Conservation (phyloP, 192 early-diverging fungal species). For the Pilobolus umbonatus region DNA sequence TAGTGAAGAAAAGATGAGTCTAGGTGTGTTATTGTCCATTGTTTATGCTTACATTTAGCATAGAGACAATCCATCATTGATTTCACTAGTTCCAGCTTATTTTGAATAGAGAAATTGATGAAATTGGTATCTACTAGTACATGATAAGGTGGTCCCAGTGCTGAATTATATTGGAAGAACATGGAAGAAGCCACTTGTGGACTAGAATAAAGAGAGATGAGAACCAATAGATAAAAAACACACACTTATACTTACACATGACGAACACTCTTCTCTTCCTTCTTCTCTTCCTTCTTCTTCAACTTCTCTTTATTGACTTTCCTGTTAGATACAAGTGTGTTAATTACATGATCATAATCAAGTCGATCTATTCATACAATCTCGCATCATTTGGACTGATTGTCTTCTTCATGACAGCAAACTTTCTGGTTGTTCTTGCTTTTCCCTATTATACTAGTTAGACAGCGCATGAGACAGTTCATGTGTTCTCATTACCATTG, state of each 20-base stretch:
- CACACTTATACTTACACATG: conserved; percentile 59
- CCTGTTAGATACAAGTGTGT: conserved; percentile 2
- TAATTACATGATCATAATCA: conserved; percentile 23
- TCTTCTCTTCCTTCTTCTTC: conserved; percentile 61
- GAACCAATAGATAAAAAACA: not conserved
- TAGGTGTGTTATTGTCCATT: not conserved
- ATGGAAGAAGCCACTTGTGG: conserved; percentile 87
- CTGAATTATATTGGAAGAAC: conserved; percentile 97
- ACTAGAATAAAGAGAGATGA: conserved; percentile 31
- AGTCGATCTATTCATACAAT: conserved; percentile 74
- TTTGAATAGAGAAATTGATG: conserved; percentile 99
- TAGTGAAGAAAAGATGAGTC: conserved; percentile 11
- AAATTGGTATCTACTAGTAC: conserved; percentile 98
- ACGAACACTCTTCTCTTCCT: conserved; percentile 63
- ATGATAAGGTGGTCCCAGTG: conserved; percentile 94
- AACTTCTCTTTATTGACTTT: conserved; percentile 60
- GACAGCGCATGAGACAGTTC: no score
- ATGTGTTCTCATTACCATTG: no score
- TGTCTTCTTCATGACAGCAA: conserved; percentile 91
- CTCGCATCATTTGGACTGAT: conserved; percentile 87
- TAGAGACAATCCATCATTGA: conserved; percentile 99
- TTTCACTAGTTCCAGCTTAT: conserved; percentile 94
- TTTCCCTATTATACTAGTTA: conserved; percentile 64
- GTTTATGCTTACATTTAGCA: conserved; percentile 70
- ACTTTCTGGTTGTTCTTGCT: conserved; percentile 89